Evolutionary conservation across 108 stramenopile genomes (phyloP).

Genomic region (Conticribra weissflogii): DNA sequence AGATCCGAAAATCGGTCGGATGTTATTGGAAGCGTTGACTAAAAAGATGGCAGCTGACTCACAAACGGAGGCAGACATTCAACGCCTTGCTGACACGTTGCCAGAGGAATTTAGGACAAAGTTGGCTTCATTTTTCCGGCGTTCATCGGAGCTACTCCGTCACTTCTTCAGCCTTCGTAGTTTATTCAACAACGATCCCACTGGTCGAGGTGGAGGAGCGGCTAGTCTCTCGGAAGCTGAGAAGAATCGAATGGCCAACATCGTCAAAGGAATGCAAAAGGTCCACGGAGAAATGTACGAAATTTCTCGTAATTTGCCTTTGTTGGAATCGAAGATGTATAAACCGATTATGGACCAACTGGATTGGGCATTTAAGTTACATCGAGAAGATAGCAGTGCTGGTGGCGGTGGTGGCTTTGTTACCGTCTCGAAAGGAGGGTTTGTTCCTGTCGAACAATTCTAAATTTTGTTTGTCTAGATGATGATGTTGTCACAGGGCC

Average conservation of each 20-base stretch:
- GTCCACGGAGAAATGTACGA: constrained; percentile 65
- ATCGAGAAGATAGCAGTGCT: constrained; percentile 67
- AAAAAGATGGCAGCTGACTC: constrained; percentile 84
- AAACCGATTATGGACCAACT: constrained; percentile 91
- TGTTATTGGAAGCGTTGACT: constrained; percentile 73
- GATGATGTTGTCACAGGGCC: no score
- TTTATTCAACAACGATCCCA: constrained; percentile 35
- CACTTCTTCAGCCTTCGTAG: constrained; percentile 86
- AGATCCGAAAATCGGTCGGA: constrained; percentile 66
- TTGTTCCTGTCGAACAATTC: constrained; percentile 32
- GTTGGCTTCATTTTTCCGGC: constrained; percentile 79
- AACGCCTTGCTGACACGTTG: constrained; percentile 64
- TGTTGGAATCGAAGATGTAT: constrained; percentile 69
- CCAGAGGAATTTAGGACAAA: constrained; percentile 76
- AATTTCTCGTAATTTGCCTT: constrained; percentile 53
- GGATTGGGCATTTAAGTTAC: constrained; percentile 85
- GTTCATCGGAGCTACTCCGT: constrained; percentile 80
- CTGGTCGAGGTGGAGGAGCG: constrained; percentile 40
- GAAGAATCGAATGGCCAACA: constrained; percentile 60
- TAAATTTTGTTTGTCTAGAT: constrained; percentile 1
- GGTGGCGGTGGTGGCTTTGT: constrained; percentile 80
- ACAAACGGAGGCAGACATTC: constrained; percentile 77
- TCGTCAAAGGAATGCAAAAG: constrained; percentile 80
- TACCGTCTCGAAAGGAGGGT: constrained; percentile 46
- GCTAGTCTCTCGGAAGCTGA: constrained; percentile 39